A percentile compares a stretch with the other conserved stretches of the same genome.
Conservation (phyloP, 2,329 filamentous ascomycete species). For the Sarocladiaceae sp. region DNA sequence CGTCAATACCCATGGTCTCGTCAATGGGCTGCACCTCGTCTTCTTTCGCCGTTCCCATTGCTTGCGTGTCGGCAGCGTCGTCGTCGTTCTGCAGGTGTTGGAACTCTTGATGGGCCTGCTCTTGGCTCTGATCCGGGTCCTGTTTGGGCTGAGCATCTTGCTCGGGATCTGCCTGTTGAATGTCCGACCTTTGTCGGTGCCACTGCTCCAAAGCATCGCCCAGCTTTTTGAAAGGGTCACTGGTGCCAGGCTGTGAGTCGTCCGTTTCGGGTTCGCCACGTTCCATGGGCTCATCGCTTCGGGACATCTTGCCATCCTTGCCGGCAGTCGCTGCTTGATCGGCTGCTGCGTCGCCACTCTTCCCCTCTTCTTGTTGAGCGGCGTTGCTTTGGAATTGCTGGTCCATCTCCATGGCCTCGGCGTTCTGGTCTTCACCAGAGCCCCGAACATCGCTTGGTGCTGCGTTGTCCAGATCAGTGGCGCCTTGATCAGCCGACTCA, state of each 20-base stretch:
- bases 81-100: slow-evolving; percentile 89
- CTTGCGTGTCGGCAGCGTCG: slow-evolving; percentile 79
- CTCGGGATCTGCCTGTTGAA: slow-evolving; percentile 54
- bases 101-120: slow-evolving; percentile 75
- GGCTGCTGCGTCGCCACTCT: slow-evolving; percentile 60
- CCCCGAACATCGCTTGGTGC: slow-evolving; percentile 61
- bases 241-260: slow-evolving; percentile 40
- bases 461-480: slow-evolving; percentile 55
- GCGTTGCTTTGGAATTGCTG: slow-evolving; percentile 56
- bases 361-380: slow-evolving; percentile 62
- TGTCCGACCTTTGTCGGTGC: slow-evolving; percentile 85
- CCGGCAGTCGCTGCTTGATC: slow-evolving; percentile 60
- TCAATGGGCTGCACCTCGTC: slow-evolving; percentile 85
- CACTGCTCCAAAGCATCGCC: slow-evolving; percentile 90
- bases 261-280: slow-evolving; percentile 2
- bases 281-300: slow-evolving; percentile 36
- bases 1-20: slow-evolving; percentile 82
- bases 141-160: slow-evolving; percentile 42
- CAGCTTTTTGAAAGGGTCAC: slow-evolving; percentile 85
- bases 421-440: slow-evolving; percentile 61
- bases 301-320: slow-evolving; percentile 55
- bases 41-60: slow-evolving; percentile 80
- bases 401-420: slow-evolving; percentile 58
- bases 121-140: slow-evolving; percentile 47
- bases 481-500: slow-evolving; percentile 41